Evolutionary conservation across 495 filamentous ascomycete species (phyloP), one percentile per base, ranked within the genome.

Genomic region (Penicillium manginii): DNA sequence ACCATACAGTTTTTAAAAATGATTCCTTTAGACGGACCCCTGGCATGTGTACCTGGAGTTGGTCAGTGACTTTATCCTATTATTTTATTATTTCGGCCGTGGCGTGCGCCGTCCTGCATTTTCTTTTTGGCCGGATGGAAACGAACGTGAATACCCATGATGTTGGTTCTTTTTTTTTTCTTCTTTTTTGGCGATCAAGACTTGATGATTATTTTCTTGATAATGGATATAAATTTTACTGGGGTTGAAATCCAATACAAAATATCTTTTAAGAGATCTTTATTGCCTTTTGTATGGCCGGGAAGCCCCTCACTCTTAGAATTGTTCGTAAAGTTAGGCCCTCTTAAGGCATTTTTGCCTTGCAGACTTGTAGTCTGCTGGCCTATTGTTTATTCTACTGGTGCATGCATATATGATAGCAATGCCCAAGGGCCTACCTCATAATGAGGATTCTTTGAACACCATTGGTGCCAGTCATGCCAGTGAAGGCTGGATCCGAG

Each of bases 101-200:
- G 56, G 54, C 57, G 55, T 51, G 46, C 51, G 62, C 45, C 50
- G 51, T 48, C 50, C 54, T 59, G 66, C 61, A 64, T 67, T 54
- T 52, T 53, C 60, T 52, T 49, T 60, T 63, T 62, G 55, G 57
- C 60, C 50, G 59, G 61, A 66, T 64, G 45, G 60, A 60, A 64
- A 70, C 56, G 62, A 65, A 61, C 57, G 60, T 68, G 69, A 73
- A 75, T 75, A 75, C 72, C 72, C 72, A 62, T 66, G 68, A 67
- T 66, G 60, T 70, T 64, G 57, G 57, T 51, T 14, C 12, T 17
- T 33, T 32, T 59, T 32, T 59, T 61, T 6, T 26, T 6, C 43
- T 54, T 66, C 58, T 66, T 58, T 39, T 68, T 59, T 63, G 66
- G 66, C 67, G 62, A 58, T 60, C 48, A 60, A 61, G 63, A 67